Conservation (phyloP, 2,329 filamentous ascomycete genomes). For the Celoporthe dispersa region DNA sequence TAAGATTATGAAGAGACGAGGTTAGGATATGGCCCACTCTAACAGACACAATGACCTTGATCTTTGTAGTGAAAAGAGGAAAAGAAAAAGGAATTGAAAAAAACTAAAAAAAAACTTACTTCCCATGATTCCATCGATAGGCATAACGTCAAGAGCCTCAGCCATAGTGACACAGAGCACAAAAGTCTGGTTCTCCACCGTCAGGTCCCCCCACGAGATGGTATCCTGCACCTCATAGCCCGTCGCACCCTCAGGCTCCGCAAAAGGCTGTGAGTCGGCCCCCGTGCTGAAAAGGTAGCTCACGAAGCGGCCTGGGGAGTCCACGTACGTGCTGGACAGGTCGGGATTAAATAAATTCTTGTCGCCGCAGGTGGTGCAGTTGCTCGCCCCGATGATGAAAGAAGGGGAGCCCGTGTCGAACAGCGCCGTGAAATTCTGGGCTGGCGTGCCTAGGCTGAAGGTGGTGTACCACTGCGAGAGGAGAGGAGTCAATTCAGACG, state of each 20-base stretch:
- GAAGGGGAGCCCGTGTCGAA: slow-evolving; percentile 39
- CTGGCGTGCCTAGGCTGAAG: slow-evolving; percentile 29
- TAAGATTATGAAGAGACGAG: background rate
- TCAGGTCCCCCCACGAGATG: slow-evolving; percentile 33
- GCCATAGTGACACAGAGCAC: slow-evolving; percentile 39
- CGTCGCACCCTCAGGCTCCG: slow-evolving; percentile 32
- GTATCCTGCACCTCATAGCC: slow-evolving; percentile 38
- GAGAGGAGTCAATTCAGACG: background rate
- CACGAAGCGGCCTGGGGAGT: slow-evolving; percentile 30
- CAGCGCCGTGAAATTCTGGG: slow-evolving; percentile 38
- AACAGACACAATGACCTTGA: too few species aligned
- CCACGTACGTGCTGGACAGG: slow-evolving; percentile 38
- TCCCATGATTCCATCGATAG: slow-evolving; percentile 42
- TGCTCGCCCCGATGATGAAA: slow-evolving; percentile 37
- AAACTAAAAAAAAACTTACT: slow-evolving; percentile 27
- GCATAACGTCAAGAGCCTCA: slow-evolving; percentile 34
- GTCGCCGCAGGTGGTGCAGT: slow-evolving; percentile 36
- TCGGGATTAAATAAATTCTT: slow-evolving; percentile 35
- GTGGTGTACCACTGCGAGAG: slow-evolving; percentile 30
- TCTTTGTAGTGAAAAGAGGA: too few species aligned
- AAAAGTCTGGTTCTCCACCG: slow-evolving; percentile 36
- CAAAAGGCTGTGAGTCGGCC: slow-evolving; percentile 37
- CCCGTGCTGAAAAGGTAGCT: slow-evolving; percentile 36
- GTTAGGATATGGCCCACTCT: too few species aligned
- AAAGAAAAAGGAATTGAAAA: background rate